These are phyloP conservation scores for Canavalia ensiformis DNA, from an alignment of 306 rosid genomes.

Conservation along the genomic window DNA sequence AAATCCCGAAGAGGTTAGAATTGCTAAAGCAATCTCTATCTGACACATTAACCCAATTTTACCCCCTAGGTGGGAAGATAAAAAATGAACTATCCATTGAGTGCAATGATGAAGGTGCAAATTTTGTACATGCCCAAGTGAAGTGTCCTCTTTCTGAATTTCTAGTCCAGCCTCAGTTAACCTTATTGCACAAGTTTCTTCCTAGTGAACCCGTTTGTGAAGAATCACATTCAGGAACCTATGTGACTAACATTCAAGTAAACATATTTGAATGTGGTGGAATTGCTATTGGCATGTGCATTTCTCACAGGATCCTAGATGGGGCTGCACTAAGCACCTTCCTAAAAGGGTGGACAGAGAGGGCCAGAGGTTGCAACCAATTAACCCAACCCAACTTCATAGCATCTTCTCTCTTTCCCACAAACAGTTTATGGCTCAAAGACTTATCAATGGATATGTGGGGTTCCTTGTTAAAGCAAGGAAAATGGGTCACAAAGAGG, in stretches of 20 bases:
- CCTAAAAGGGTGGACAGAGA: conserved; percentile 55
- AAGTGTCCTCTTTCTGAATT: conserved; percentile 42
- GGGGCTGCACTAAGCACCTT: conserved; percentile 55
- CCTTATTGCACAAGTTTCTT: conserved; percentile 41
- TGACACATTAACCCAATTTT: conserved; percentile 53
- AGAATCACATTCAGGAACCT: conserved; percentile 21
- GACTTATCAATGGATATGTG: conserved; percentile 6
- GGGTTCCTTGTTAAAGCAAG: conserved; percentile 22
- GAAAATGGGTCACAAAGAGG: conserved; percentile 46
- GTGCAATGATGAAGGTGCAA: conserved; percentile 61
- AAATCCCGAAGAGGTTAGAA: conserved; percentile 28
- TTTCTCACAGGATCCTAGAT: conserved; percentile 62
- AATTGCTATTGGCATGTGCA: conserved; percentile 55
- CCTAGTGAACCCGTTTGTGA: conserved; percentile 32
- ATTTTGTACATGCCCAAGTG: conserved; percentile 41
- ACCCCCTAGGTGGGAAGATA: conserved; percentile 64
- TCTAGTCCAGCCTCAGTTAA: conserved; percentile 31
- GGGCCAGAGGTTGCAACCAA: conserved; percentile 1
- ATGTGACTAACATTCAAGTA: conserved; percentile 55
- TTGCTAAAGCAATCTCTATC: conserved; percentile 59
- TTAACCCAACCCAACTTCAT: conserved; percentile 36
- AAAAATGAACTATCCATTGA: conserved; percentile 50
- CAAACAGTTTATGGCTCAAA: not conserved
- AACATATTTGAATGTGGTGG: conserved; percentile 65
- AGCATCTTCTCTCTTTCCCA: conserved; percentile 48